phyloP scores from a whole-genome alignment of 768 basidiomycete species.

The Podaxis sp. region DNA sequence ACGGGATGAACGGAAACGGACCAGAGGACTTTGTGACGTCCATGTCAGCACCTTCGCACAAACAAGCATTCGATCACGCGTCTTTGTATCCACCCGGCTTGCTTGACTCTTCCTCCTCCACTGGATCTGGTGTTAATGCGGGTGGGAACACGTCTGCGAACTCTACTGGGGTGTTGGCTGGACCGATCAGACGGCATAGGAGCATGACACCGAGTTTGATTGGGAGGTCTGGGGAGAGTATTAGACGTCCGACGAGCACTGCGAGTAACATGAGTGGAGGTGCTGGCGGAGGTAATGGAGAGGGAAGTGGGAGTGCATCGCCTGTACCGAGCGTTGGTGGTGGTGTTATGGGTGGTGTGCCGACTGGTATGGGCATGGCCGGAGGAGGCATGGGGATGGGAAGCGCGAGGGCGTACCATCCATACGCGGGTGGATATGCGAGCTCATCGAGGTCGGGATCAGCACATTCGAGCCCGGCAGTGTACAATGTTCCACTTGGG shows the following conservation, averaged over 20 bases:
- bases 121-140: slow-evolving; percentile 16
- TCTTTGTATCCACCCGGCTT: slow-evolving; percentile 44
- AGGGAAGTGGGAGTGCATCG: background rate
- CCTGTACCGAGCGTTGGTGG: slow-evolving; percentile 1
- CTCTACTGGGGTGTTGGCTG: slow-evolving; percentile 36
- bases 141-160: slow-evolving; percentile 19
- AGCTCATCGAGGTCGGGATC: slow-evolving; percentile 33
- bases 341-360: background rate
- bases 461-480: slow-evolving; percentile 42
- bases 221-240: slow-evolving; percentile 39
- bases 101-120: slow-evolving; percentile 19
- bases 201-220: slow-evolving; percentile 72
- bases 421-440: slow-evolving; percentile 43
- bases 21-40: slow-evolving; percentile 40
- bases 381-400: slow-evolving; percentile 21
- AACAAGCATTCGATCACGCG: slow-evolving; percentile 59
- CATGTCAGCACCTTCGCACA: slow-evolving; percentile 66
- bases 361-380: background rate
- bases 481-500: slow-evolving; percentile 32
- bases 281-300: background rate
- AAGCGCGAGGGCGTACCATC: slow-evolving; percentile 45
- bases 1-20: background rate
- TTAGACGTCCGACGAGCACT: slow-evolving; percentile 40
- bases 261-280: slow-evolving; percentile 26
- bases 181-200: slow-evolving; percentile 60